Evolutionary conservation across 108 stramenopile genomes (phyloP).

Genomic region (Fistulifera solaris): DNA sequence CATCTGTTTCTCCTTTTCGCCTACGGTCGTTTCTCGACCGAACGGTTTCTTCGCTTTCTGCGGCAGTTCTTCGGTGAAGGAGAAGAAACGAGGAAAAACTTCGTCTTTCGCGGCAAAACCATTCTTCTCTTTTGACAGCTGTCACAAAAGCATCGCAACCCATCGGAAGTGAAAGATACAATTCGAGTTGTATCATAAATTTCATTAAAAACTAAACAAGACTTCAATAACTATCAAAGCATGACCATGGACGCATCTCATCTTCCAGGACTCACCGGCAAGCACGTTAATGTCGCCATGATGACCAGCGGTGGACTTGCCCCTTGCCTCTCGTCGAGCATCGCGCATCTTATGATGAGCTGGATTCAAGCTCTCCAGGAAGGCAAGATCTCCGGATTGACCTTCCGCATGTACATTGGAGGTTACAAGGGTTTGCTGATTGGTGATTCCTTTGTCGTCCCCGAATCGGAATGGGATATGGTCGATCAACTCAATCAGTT

Average conservation of each 20-base stretch:
- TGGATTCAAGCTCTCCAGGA: constrained; percentile 66
- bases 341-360: constrained; percentile 63
- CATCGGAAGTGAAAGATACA: no score
- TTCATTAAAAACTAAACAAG: no score
- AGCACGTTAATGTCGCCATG: constrained; percentile 82
- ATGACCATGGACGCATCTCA: neutral
- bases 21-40: no score
- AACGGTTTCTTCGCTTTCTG: no score
- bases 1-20: no score
- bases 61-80: no score
- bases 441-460: constrained; percentile 69
- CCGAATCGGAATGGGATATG: constrained; percentile 42
- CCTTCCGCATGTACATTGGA: constrained; percentile 73
- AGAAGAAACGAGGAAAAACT: no score
- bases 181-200: no score
- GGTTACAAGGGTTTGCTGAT: constrained; percentile 85
- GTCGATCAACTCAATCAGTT: constrained; percentile 56
- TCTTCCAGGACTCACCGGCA: constrained; percentile 9
- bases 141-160: no score
- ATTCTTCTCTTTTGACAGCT: no score
- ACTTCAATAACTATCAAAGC: neutral
- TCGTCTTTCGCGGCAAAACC: no score
- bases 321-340: constrained; percentile 72
- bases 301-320: constrained; percentile 87
- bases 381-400: constrained; percentile 66